Evolutionary conservation across 2,329 filamentous ascomycete genomes (phyloP).

Genomic region (Hawksworthiomyces lignivorus): DNA sequence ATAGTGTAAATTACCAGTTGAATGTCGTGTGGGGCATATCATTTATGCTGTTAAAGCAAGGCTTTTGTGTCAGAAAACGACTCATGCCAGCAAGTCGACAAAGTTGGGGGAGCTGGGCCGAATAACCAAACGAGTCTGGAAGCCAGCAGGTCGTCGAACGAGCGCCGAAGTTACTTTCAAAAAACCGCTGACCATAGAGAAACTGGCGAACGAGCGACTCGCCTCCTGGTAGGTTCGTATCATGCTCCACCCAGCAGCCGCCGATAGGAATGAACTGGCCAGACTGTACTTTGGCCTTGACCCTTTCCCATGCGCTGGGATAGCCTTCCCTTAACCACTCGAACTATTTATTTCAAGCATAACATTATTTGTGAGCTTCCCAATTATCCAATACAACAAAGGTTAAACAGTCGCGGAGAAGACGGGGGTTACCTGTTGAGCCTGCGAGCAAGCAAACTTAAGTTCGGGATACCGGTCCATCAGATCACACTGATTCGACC

Average conservation of each 20-base stretch:
- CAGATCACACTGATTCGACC: conserved; percentile 93
- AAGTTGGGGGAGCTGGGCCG: conserved; percentile 85
- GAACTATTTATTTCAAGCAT: too few relatives aligned
- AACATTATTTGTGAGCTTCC: too few relatives aligned
- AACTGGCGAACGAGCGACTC: conserved; percentile 94
- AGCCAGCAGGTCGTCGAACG: conserved; percentile 93
- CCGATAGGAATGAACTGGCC: conserved; percentile 92
- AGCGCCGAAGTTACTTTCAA: conserved; percentile 84
- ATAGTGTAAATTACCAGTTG: too few relatives aligned
- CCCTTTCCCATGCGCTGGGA: conserved; percentile 78
- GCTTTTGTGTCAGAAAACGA: conserved; percentile 93
- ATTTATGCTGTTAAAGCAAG: conserved; percentile 99
- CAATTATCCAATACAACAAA: too few relatives aligned
- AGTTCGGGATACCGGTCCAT: conserved; percentile 94
- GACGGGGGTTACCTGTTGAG: too few relatives aligned
- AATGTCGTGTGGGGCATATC: conserved; percentile 98
- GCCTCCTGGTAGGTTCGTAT: conserved; percentile 94
- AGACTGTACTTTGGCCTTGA: conserved; percentile 83
- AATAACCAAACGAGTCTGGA: conserved; percentile 97
- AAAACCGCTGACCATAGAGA: conserved; percentile 89
- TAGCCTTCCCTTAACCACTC: conserved; percentile 94
- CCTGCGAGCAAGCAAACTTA: conserved; percentile 85
- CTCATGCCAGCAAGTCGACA: conserved; percentile 94
- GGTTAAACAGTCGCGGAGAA: too few relatives aligned
- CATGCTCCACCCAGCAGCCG: conserved; percentile 97